Conservation (phyloP, 331 rosid genomes). For the Acacia pycnantha region DNA sequence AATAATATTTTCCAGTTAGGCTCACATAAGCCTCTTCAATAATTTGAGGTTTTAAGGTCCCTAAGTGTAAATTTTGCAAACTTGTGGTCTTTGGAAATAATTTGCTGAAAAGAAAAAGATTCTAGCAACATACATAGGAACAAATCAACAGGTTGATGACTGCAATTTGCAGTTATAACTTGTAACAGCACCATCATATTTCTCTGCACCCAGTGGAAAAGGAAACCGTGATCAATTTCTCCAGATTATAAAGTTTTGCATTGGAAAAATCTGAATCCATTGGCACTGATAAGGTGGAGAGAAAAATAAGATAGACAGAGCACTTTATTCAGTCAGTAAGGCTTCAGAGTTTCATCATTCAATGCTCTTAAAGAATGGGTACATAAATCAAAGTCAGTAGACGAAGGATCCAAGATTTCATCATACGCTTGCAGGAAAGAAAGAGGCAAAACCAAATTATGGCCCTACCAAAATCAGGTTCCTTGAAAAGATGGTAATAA, state of each 20-base stretch:
- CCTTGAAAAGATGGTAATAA: too few relatives aligned
- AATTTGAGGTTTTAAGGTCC: background rate
- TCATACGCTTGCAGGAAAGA: background rate
- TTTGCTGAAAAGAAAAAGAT: too few relatives aligned
- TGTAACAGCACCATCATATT: background rate
- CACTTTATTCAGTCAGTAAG: background rate
- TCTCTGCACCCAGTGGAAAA: background rate
- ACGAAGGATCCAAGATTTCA: background rate
- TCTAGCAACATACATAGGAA: background rate
- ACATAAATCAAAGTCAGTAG: background rate
- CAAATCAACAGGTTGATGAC: background rate
- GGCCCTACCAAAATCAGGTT: background rate
- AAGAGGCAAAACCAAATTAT: background rate
- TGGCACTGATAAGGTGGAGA: background rate
- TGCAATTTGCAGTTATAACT: background rate
- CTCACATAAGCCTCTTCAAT: background rate
- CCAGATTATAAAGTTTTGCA: too few relatives aligned
- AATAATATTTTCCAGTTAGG: too few relatives aligned
- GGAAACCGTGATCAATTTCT: background rate
- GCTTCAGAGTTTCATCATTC: background rate
- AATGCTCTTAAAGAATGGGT: background rate
- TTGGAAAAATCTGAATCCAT: background rate
- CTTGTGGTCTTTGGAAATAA: background rate
- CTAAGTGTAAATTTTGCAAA: background rate
- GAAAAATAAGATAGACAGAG: background rate